Evolutionary conservation across 1,284 basidiomycete species (phyloP).

Genomic region (Sutorius eximius): DNA sequence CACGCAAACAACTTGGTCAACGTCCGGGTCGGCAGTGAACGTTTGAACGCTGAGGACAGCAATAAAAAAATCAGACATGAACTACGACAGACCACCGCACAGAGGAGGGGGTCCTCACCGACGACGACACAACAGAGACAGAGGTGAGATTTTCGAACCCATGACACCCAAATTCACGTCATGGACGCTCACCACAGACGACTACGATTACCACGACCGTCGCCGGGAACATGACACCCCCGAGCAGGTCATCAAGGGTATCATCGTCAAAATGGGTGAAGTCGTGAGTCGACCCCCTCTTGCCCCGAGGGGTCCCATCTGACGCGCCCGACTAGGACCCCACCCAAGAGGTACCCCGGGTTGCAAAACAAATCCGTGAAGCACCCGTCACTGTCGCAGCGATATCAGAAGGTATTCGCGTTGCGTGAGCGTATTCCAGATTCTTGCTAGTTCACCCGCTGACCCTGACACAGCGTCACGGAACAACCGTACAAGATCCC

Average conservation of each 20-base stretch:
- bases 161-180: neutral
- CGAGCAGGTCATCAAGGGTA: slow-evolving; percentile 67
- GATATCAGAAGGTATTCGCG: slow-evolving; percentile 74
- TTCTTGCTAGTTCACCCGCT: neutral
- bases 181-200: slow-evolving; percentile 37
- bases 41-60: neutral
- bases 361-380: slow-evolving; percentile 65
- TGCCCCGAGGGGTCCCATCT: slow-evolving; percentile 1
- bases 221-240: slow-evolving; percentile 69
- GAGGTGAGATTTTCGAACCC: slow-evolving; percentile 42
- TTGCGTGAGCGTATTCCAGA: slow-evolving; percentile 49
- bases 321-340: slow-evolving; percentile 53
- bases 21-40: slow-evolving; percentile 1
- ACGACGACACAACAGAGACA: slow-evolving; percentile 35
- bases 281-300: slow-evolving; percentile 58
- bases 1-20: slow-evolving; percentile 3
- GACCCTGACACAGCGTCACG: slow-evolving; percentile 53
- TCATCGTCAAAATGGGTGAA: slow-evolving; percentile 78
- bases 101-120: slow-evolving; percentile 42
- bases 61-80: slow-evolving; percentile 38
- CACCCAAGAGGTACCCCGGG: slow-evolving; percentile 63
- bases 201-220: slow-evolving; percentile 61
- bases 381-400: slow-evolving; percentile 56
- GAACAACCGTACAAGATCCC: slow-evolving; percentile 93
- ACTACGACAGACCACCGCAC: slow-evolving; percentile 43